Evolutionary conservation across 2,329 filamentous ascomycete genomes (phyloP).

Genomic region (Thermothelomyces thermophilus): DNA sequence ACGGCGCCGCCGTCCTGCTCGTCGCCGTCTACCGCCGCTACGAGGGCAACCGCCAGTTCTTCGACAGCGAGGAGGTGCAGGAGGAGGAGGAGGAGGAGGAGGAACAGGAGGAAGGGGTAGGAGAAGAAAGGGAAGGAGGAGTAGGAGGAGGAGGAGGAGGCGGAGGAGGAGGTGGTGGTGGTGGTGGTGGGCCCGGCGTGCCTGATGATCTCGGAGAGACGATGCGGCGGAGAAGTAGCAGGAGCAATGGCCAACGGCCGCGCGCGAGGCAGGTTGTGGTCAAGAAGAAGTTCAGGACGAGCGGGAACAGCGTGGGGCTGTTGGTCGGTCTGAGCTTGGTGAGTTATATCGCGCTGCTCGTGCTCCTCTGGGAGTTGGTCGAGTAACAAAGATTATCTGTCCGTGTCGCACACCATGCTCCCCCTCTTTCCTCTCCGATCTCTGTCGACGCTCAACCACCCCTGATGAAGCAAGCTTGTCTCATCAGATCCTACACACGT

Average conservation of each 20-base stretch:
- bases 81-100: slow-evolving; percentile 9
- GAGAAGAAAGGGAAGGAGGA: slow-evolving; percentile 25
- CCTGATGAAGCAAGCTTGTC: no score
- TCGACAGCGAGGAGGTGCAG: slow-evolving; percentile 42
- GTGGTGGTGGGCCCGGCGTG: not conserved
- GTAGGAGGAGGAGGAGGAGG: not conserved
- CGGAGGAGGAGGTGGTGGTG: not conserved
- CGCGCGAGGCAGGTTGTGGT: slow-evolving; percentile 27
- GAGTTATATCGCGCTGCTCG: slow-evolving; percentile 51
- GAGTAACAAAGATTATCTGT: not conserved
- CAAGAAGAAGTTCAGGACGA: slow-evolving; percentile 54
- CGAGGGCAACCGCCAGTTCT: slow-evolving; percentile 92
- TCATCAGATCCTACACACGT: no score
- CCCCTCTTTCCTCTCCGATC: no score
- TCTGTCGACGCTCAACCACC: no score
- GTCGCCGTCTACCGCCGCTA: slow-evolving; percentile 81
- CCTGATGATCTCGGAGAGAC: no score
- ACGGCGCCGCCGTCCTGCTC: slow-evolving; percentile 76
- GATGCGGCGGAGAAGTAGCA: slow-evolving; percentile 17
- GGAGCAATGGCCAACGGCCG: no score
- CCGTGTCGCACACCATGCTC: not conserved
- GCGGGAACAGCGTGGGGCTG: slow-evolving; percentile 55
- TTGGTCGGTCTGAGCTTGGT: slow-evolving; percentile 50
- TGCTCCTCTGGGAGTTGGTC: slow-evolving; percentile 46
- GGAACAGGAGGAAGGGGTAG: slow-evolving; percentile 11